Base-by-base conservation (phyloP, 768 basidiomycete species). In the Phanerochaete carnosa region DNA sequence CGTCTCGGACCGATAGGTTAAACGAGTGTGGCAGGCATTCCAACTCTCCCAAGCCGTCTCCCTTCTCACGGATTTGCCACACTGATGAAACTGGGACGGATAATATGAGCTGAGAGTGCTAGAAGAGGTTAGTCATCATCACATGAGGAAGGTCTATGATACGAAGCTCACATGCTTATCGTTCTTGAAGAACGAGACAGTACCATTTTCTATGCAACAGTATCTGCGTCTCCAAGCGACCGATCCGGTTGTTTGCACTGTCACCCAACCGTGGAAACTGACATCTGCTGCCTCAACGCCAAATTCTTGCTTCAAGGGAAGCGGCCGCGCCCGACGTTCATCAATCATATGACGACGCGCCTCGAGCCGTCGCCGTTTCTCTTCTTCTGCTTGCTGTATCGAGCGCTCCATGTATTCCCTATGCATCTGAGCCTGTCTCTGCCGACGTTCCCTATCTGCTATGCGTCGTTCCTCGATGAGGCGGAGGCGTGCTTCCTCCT, bases 141-240 rank as follows among this genome's bases (percentile, higher is more conserved):
- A 9, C 16, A 19, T 2, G 23, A 25, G 9, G 8, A 2, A 51
- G 25, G 30, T 30, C 23, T 8, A 12, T 55, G 43, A 23, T n/a
- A 25, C 43, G n/a, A 12, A 39, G 51, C 60, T 56, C n/a, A 61
- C 69, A n/a, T 62, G 30, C 30, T 32, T 33, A 23, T 52, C 63
- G 45, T 68, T 67, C 62, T 71, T 73, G 68, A 64, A 72, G 6
- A 75, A 61, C 19, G 55, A 43, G 50, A 75, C 60, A 29, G 46
- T 58, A 13, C 68, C 60, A 6, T 65, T 65, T 33, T 66, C 57
- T 30, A 75, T 61, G 45, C 71, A 66, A 57, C 69, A 75, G 57
- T 66, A 72, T 7, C 75, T 65, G 37, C 75, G 63, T 55, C 70
- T 70, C 71, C 72, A 76, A 22, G 67, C 65, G n/a, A 68, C 55